Evolutionary conservation across 352 stramenopile genomes (phyloP).

Genomic region (Globisporangium acanthophoron): DNA sequence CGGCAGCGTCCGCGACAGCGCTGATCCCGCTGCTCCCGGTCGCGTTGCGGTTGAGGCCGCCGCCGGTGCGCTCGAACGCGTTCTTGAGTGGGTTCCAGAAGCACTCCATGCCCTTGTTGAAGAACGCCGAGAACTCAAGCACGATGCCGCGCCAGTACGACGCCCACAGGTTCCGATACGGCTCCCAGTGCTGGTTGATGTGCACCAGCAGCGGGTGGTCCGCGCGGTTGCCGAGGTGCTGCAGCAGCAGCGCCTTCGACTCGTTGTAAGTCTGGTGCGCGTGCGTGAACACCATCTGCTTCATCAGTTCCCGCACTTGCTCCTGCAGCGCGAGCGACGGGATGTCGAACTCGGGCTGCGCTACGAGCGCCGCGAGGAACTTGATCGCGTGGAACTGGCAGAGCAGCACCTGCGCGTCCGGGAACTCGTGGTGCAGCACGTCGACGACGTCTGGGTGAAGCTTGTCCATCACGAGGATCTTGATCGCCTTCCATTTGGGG

Average conservation of each 20-base stretch:
- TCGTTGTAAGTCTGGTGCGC: slow-evolving; percentile 48
- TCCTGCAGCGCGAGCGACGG: slow-evolving; percentile 32
- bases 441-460: slow-evolving; percentile 47
- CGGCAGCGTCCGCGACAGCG: slow-evolving; percentile 6
- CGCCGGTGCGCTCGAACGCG: slow-evolving; percentile 38
- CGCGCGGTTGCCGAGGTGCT: slow-evolving; percentile 26
- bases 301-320: slow-evolving; percentile 38
- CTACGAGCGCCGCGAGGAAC: slow-evolving; percentile 44
- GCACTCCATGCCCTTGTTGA: slow-evolving; percentile 52
- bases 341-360: slow-evolving; percentile 35
- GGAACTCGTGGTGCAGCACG: slow-evolving; percentile 53
- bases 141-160: slow-evolving; percentile 54
- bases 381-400: slow-evolving; percentile 75
- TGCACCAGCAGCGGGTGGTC: slow-evolving; percentile 39
- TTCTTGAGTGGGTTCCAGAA: slow-evolving; percentile 64
- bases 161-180: slow-evolving; percentile 56
- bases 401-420: slow-evolving; percentile 43
- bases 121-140: slow-evolving; percentile 60
- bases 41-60: slow-evolving; percentile 10
- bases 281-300: slow-evolving; percentile 58
- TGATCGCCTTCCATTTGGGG: slow-evolving; percentile 49
- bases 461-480: slow-evolving; percentile 63
- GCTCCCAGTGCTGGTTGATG: slow-evolving; percentile 56
- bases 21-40: slow-evolving; percentile 4
- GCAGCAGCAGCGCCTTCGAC: slow-evolving; percentile 31